Conservation (phyloP, 2,329 filamentous ascomycete genomes). For the Aureobasidium sp. region DNA sequence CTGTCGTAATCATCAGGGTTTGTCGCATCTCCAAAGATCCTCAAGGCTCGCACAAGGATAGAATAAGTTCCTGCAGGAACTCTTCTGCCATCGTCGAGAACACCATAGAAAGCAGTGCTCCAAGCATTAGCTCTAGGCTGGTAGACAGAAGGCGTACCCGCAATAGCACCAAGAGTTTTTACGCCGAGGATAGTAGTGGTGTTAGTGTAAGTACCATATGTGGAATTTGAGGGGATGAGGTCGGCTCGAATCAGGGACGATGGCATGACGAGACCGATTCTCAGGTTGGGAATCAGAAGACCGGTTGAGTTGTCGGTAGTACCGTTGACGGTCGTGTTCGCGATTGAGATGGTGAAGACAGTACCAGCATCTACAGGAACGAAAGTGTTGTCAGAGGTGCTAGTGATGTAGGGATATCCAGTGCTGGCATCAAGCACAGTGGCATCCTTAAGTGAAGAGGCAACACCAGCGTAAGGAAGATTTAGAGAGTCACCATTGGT, state of each 20-base stretch:
- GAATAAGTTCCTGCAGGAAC: constrained; percentile 22
- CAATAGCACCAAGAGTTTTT: constrained; percentile 14
- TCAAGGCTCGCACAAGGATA: constrained; percentile 22
- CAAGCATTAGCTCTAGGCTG: constrained; percentile 15
- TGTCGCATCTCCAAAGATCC: constrained; percentile 21
- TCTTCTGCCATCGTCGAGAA: constrained; percentile 20
- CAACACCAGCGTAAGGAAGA: constrained; percentile 27
- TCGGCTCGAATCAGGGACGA: constrained; percentile 14
- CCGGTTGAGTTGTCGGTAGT: constrained; percentile 18
- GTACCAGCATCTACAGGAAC: constrained; percentile 13
- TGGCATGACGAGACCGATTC: constrained; percentile 12
- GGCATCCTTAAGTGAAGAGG: constrained; percentile 16
- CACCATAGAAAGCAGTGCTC: constrained; percentile 17
- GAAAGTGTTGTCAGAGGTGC: constrained; percentile 11
- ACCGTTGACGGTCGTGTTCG: constrained; percentile 13
- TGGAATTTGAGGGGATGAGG: constrained; percentile 5
- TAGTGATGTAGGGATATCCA: constrained; percentile 18
- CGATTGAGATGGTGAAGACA: constrained; percentile 19
- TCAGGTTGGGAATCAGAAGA: constrained; percentile 18
- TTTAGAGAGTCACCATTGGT: constrained; percentile 20
- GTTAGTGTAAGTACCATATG: constrained; percentile 2
- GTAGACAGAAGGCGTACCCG: constrained; percentile 15
- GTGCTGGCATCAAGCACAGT: constrained; percentile 20
- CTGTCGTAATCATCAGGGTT: constrained; percentile 21
- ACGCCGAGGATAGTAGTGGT: constrained; percentile 9